These are phyloP conservation scores for Pythium phragmitis DNA, from an alignment of 352 stramenopile species.

Conservation along the genomic window DNA sequence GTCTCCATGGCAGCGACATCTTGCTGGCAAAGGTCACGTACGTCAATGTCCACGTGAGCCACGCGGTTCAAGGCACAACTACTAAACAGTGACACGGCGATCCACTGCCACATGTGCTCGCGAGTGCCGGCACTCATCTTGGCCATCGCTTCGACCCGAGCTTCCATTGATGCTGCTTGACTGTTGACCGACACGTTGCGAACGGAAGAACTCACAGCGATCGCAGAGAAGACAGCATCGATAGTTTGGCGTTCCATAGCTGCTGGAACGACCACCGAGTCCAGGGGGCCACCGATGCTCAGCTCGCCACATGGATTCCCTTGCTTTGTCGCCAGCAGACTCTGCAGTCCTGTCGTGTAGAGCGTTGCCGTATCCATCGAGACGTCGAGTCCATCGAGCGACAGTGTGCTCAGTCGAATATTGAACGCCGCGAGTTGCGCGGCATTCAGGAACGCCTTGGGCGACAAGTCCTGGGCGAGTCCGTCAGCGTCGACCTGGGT, in stretches of 20 bases:
- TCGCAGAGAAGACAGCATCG: constrained; percentile 7
- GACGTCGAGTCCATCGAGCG: not conserved
- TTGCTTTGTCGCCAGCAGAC: not conserved
- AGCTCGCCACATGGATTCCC: no score
- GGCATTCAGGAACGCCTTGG: constrained; percentile 7
- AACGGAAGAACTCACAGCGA: not conserved
- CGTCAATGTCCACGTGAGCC: not conserved
- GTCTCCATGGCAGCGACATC: not conserved
- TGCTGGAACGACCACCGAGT: not conserved
- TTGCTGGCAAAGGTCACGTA: not conserved
- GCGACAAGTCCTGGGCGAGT: not conserved
- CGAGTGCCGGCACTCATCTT: constrained; percentile 2
- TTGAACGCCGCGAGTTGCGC: constrained; percentile 1
- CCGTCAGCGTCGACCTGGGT: not conserved
- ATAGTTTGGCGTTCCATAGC: constrained; percentile 1
- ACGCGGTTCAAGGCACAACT: not conserved
- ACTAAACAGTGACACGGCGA: constrained; percentile 8
- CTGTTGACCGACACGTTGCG: not conserved
- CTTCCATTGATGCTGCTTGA: not conserved
- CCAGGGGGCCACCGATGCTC: not conserved
- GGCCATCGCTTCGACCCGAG: not conserved
- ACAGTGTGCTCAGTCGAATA: not conserved
- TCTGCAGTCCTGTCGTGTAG: constrained; percentile 5
- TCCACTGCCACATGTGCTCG: constrained; percentile 14
- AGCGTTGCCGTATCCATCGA: constrained; percentile 2